These are phyloP conservation scores for Candida dubliniensis DNA, from an alignment of 1,139 yeast genomes.

Conservation along the genomic window DNA sequence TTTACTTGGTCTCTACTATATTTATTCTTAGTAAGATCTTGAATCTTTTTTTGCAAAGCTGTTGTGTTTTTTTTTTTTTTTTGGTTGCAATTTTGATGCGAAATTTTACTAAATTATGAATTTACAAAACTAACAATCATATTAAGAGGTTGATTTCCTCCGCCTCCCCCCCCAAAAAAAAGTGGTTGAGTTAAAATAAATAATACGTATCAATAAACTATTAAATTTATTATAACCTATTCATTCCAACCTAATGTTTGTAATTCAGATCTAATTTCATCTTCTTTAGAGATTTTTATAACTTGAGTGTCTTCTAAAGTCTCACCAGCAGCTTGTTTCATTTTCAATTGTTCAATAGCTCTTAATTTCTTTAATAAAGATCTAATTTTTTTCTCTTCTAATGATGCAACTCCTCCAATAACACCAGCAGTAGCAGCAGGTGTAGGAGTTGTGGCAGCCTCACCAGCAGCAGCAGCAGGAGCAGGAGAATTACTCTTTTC, in stretches of 20 bases:
- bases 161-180: no score
- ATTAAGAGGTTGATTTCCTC: no score
- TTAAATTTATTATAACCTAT: constrained; percentile 12
- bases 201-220: no score
- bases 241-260: constrained; percentile 69
- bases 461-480: constrained; percentile 12
- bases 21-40: no score
- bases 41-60: no score
- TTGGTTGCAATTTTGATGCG: no score
- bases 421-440: constrained; percentile 30
- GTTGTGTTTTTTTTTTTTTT: no score
- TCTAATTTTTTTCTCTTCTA: constrained; percentile 91
- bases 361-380: constrained; percentile 87
- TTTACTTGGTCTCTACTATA: no score
- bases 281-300: constrained; percentile 85
- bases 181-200: no score
- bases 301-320: constrained; percentile 90
- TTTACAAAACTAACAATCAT: no score
- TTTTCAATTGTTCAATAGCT: constrained; percentile 87
- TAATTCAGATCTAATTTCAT: constrained; percentile 72
- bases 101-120: no score
- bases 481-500: constrained; percentile 16
- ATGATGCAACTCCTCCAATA: constrained; percentile 61
- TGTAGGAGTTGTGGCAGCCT: constrained; percentile 13
- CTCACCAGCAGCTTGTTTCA: constrained; percentile 82